Evolutionary conservation across 441 rosid species (phyloP), one percentile per base, ranked within the genome.

Genomic region (Erodium trifolium): DNA sequence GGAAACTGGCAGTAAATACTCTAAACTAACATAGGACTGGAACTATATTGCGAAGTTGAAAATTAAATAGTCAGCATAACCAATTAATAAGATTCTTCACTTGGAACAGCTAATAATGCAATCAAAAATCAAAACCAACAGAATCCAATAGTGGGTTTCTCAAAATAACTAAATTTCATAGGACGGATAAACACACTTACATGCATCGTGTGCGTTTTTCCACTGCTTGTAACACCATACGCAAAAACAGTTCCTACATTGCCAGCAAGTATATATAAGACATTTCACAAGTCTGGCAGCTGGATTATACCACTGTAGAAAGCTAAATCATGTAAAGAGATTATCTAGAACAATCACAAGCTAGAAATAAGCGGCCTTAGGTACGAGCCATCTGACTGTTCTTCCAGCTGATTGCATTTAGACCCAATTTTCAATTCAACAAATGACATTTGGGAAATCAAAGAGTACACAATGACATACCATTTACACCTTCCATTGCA

Each of bases 161-260:
- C 17, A 2, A 63, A 12, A 3, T 29, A 27, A 19, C 41, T 31
- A 63, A 29, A 63, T 31, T 34, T 13, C 18, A 9, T 7, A 65
- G 18, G 49, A 29, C 12, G 23, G 27, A 39, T 6, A 16, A 12
- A 5, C 63, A 75, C 47, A 70, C 97, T 82, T 88, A 89, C 98
- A 79, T 93, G 98, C 98, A 90, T 92, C 51, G 99, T 95, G 74
- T 91, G 97, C 0, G 99, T 95, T 86, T 95, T 92, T 71, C 99
- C 99, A 83, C 99, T 96, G 64, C 99, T 96, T 45, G 99, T 96
- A 73, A 96, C 99, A 78, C 99, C 99, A 77, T 96, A 96, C 4
- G 99, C 96, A 69, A 95, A 95, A 76, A 95, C 96, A 16, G 99
- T 96, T 68, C 99, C 99, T 96, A 87, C 80, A 68, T 78, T 73